phyloP scores from a whole-genome alignment of 805 yeast genomes.

The Pichia heedii region DNA sequence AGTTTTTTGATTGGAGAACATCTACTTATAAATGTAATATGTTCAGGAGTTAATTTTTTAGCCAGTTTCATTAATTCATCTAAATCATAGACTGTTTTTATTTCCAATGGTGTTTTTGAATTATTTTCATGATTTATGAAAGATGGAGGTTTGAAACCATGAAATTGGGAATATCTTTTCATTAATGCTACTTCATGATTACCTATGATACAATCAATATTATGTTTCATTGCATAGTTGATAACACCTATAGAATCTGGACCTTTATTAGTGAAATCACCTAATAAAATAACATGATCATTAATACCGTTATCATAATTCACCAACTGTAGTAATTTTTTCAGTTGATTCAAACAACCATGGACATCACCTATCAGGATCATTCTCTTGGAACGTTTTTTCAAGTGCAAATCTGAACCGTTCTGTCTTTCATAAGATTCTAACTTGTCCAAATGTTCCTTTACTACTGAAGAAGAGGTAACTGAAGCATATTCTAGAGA shows the following conservation, averaged over 20 bases:
- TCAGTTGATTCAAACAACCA: conserved; percentile 57
- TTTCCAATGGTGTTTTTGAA: conserved; percentile 2
- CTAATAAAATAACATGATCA: conserved; percentile 63
- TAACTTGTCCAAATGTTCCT: conserved; percentile 16
- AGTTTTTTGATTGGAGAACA: conserved; percentile 58
- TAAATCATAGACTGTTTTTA: conserved; percentile 23
- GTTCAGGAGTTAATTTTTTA: conserved; percentile 46
- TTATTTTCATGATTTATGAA: conserved; percentile 13
- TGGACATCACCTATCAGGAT: conserved; percentile 83
- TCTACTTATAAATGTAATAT: conserved; percentile 47
- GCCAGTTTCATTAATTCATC: conserved; percentile 39
- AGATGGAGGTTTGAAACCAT: conserved; percentile 30
- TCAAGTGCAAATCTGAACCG: background rate
- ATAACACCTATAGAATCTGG: conserved; percentile 62
- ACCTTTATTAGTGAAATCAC: conserved; percentile 85
- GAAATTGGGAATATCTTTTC: conserved; percentile 53
- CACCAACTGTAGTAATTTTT: conserved; percentile 41
- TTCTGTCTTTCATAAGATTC: conserved; percentile 1
- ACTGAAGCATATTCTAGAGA: conserved; percentile 14
- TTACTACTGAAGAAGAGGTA: conserved; percentile 12
- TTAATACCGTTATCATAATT: conserved; percentile 32
- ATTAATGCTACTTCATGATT: conserved; percentile 78
- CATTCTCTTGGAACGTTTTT: conserved; percentile 34
- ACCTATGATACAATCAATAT: conserved; percentile 72
- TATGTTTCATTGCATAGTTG: conserved; percentile 49